Evolutionary conservation across 345 rosid genomes (phyloP).

Genomic region (Arabidopsis thaliana): DNA sequence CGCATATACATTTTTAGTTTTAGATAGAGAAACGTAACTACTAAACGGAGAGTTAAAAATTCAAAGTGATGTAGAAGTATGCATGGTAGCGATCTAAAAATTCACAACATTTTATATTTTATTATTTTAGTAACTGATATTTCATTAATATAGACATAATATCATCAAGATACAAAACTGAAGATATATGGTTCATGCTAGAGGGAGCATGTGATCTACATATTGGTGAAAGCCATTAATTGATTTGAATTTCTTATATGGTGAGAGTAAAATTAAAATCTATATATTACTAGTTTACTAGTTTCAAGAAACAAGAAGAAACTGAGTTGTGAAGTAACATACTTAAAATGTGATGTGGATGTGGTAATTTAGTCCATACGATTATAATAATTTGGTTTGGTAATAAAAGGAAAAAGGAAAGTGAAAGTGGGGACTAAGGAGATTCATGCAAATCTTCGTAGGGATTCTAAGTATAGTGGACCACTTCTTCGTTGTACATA

Average conservation of each 20-base stretch:
- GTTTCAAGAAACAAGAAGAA: conserved; percentile 3
- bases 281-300: neutral
- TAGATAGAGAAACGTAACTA: conserved; percentile 14
- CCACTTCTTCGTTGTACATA: conserved; percentile 34
- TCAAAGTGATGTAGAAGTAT: neutral
- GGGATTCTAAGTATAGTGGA: conserved; percentile 37
- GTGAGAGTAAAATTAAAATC: neutral
- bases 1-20: conserved; percentile 8
- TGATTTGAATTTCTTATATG: neutral
- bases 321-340: conserved; percentile 20
- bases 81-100: neutral
- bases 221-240: conserved; percentile 4
- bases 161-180: neutral
- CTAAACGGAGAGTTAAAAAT: neutral
- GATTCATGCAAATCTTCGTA: conserved; percentile 46
- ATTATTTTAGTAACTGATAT: neutral
- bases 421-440: conserved; percentile 42
- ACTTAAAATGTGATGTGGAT: conserved; percentile 28
- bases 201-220: conserved; percentile 25
- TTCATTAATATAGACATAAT: conserved; percentile 1
- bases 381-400: conserved; percentile 31
- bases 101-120: too few relatives aligned
- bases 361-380: conserved; percentile 15
- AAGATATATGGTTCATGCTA: conserved; percentile 9
- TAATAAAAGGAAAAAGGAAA: conserved; percentile 39